Conservation (phyloP, 208 protist species). For the Phytomonas francai region DNA sequence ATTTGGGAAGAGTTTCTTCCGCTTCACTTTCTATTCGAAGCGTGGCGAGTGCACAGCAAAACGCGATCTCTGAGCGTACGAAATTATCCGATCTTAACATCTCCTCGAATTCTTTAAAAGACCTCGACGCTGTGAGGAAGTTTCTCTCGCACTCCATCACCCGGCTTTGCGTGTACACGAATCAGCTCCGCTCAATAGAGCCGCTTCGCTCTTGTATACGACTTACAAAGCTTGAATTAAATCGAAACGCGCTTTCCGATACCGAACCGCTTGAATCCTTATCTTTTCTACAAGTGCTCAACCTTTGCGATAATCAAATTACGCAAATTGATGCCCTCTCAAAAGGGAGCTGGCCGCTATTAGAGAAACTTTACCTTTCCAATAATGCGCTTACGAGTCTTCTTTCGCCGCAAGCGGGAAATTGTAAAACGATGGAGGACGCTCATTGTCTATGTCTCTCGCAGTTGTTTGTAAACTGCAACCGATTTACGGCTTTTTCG, state of each 20-base stretch:
- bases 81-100: slow-evolving; percentile 35
- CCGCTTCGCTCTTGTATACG: slow-evolving; percentile 38
- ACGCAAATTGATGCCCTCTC: slow-evolving; percentile 13
- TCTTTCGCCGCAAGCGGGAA: not conserved
- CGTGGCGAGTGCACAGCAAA: slow-evolving; percentile 43
- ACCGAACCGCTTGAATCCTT: slow-evolving; percentile 26
- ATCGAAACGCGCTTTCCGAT: slow-evolving; percentile 37
- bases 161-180: slow-evolving; percentile 24
- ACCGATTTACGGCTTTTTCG: slow-evolving; percentile 27
- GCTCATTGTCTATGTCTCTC: slow-evolving; percentile 35
- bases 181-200: slow-evolving; percentile 33
- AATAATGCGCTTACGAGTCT: slow-evolving; percentile 34
- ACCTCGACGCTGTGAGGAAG: slow-evolving; percentile 26
- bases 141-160: slow-evolving; percentile 27
- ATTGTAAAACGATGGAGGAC: not conserved
- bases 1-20: not conserved
- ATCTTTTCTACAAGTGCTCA: slow-evolving; percentile 42
- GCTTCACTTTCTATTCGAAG: slow-evolving; percentile 27
- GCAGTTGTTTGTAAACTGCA: slow-evolving; percentile 73
- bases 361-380: slow-evolving; percentile 57
- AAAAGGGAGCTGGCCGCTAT: slow-evolving; percentile 14
- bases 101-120: slow-evolving; percentile 42
- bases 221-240: slow-evolving; percentile 33
- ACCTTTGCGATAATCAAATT: slow-evolving; percentile 56
- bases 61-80: slow-evolving; percentile 28